phyloP scores from a whole-genome alignment of 306 rosid species.

The Castanea crenata region DNA sequence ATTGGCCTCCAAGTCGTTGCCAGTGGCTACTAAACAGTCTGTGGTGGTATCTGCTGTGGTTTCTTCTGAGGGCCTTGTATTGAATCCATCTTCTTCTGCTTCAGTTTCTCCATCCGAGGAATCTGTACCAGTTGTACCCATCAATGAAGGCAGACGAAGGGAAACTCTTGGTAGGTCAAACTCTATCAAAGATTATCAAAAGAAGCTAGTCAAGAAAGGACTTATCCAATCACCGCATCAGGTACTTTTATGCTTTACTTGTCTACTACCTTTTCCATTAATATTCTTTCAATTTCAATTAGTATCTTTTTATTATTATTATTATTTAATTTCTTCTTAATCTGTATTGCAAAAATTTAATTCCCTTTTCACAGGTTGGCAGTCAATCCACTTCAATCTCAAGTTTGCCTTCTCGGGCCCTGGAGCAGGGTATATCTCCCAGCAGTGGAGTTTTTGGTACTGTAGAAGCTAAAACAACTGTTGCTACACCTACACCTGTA shows the following conservation, averaged over 20 bases:
- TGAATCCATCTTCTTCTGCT: slow-evolving; percentile 26
- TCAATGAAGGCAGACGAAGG: slow-evolving; percentile 43
- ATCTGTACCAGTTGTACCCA: slow-evolving; percentile 31
- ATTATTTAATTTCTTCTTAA: not conserved
- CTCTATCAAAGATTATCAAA: slow-evolving; percentile 65
- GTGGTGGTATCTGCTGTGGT: slow-evolving; percentile 25
- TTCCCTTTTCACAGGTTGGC: slow-evolving; percentile 44
- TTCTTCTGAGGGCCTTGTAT: slow-evolving; percentile 34
- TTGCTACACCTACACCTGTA: slow-evolving; percentile 14
- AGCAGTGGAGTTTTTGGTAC: slow-evolving; percentile 41
- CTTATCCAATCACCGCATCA: slow-evolving; percentile 46
- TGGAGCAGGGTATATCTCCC: slow-evolving; percentile 34
- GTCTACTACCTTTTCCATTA: slow-evolving; percentile 1
- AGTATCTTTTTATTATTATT: not conserved
- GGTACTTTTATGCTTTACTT: slow-evolving; percentile 43
- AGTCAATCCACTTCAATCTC: slow-evolving; percentile 40
- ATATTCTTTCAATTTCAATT: slow-evolving; percentile 4
- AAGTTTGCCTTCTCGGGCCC: slow-evolving; percentile 31
- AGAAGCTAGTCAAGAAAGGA: slow-evolving; percentile 52
- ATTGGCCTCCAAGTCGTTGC: slow-evolving; percentile 26
- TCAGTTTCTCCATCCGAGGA: slow-evolving; percentile 35
- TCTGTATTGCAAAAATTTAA: slow-evolving; percentile 4
- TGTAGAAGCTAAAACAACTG: slow-evolving; percentile 30
- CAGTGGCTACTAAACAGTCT: slow-evolving; percentile 30
- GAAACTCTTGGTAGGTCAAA: slow-evolving; percentile 59